These are phyloP conservation scores for Knoxia roxburghii DNA, from an alignment of 257 asterid species.

Conservation along the genomic window DNA sequence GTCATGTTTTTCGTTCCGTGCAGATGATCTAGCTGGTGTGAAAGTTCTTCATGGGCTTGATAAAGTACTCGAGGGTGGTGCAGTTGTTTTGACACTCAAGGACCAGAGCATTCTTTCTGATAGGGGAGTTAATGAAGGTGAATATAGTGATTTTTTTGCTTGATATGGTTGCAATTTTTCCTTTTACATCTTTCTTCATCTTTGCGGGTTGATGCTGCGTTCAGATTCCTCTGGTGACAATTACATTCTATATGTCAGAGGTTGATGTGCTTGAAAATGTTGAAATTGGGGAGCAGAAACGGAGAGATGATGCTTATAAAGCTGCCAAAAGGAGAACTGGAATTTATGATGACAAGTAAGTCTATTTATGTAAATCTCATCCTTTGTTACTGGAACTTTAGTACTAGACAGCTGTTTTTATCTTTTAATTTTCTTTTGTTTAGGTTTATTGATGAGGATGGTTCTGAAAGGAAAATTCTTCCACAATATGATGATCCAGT, in stretches of 20 bases:
- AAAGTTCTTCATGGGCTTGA: too few relatives aligned
- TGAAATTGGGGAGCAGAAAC: slow-evolving; percentile 95
- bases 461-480: too few relatives aligned
- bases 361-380: slow-evolving; percentile 3
- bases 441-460: too few relatives aligned
- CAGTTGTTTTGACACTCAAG: too few relatives aligned
- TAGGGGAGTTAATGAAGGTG: slow-evolving; percentile 85
- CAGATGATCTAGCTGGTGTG: too few relatives aligned
- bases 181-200: slow-evolving; percentile 29
- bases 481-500: too few relatives aligned
- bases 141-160: slow-evolving; percentile 12
- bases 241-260: slow-evolving; percentile 88
- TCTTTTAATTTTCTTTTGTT: slow-evolving; percentile 13
- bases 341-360: slow-evolving; percentile 81
- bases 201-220: slow-evolving; percentile 59
- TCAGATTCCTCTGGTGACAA: slow-evolving; percentile 90
- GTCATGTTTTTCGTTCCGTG: slow-evolving; percentile 17
- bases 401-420: slow-evolving; percentile 6
- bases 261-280: slow-evolving; percentile 94
- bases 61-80: too few relatives aligned
- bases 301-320: slow-evolving; percentile 84
- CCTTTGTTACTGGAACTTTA: slow-evolving; percentile 9
- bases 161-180: slow-evolving; percentile 16
- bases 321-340: too few relatives aligned
- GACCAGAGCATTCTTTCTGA: too few relatives aligned